Evolutionary conservation across 2,329 filamentous ascomycete species (phyloP), one percentile per base, ranked within the genome.

Genomic region (Diaporthe citri): DNA sequence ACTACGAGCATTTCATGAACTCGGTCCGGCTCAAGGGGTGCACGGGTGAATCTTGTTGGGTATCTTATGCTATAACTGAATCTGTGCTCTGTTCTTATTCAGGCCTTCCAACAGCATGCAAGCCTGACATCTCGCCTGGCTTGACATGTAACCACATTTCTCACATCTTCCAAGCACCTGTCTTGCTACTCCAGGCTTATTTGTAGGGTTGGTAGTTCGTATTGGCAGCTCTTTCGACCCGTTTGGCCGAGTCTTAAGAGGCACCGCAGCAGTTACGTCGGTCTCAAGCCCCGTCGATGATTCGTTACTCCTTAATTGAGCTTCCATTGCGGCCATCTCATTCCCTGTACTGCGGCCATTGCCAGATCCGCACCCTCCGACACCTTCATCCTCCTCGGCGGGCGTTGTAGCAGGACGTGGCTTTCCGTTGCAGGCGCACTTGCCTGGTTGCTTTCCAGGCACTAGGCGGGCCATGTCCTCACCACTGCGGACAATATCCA

Each of bases 381-480:
- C 85, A 36, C 89, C 90, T 36, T 92, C 92, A 31, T 92, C 92
- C 67, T 91, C 90, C 59, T 90, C 89, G 13, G 79, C 78, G 9
- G 78, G 78, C 8, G 74, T 81, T 13, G 81, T 78, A 15, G 83
- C 81, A 4, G 78, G 74, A 10, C 82, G 82, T 80, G 80, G 82
- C 77, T 82, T 87, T 79, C 84, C 86, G 67, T 85, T 87, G 80
- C 88, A 89, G 71, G 80, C 84, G 77, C 87, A 88, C 12, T 85
- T 82, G 31, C 86, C 86, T 36, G 83, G 84, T 22, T 89, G 83
- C 73, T 90, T 88, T 20, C 87, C 87, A 0, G 94, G 94, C 0
- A 97, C 94, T n/a, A 98, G 86, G 74, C 91, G 92, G 13, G 95
- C 96, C 94, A 99, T 98, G 78, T 98, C 97, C 83, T 98, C 96